phyloP scores from a whole-genome alignment of 2,329 filamentous ascomycete species.

The Cytospora piceicola region DNA sequence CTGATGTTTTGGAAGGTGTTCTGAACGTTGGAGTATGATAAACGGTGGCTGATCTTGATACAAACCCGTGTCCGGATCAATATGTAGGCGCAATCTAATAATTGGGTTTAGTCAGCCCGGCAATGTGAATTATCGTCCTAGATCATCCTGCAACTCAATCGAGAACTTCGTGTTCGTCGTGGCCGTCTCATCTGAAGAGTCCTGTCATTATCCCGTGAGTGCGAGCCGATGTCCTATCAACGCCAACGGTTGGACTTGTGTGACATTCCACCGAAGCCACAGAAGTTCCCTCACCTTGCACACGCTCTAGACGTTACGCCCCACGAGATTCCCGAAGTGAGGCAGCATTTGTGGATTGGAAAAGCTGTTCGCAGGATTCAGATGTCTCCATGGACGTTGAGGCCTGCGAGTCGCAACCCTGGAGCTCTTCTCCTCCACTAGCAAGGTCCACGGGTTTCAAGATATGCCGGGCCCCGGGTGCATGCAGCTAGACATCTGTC shows the following conservation, averaged over 20 bases:
- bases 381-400: background rate
- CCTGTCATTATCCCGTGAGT: constrained; percentile 1
- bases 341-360: background rate
- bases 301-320: constrained; percentile 2
- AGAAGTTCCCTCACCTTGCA: constrained; percentile 15
- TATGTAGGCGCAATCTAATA: background rate
- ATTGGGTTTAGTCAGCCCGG: background rate
- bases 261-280: constrained; percentile 7
- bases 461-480: background rate
- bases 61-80: constrained; percentile 1
- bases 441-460: background rate
- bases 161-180: constrained; percentile 14
- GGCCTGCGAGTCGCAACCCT: background rate
- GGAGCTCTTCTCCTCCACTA: background rate
- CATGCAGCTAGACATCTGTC: constrained; percentile 8
- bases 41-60: constrained; percentile 6
- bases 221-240: constrained; percentile 1
- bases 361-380: background rate
- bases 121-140: background rate
- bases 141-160: background rate
- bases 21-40: constrained; percentile 13
- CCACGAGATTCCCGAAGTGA: constrained; percentile 5
- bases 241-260: constrained; percentile 14
- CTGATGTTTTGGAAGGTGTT: constrained; percentile 8
- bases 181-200: background rate